phyloP scores from a whole-genome alignment of 1,284 basidiomycete species.

The Rhodotorula sp. region DNA sequence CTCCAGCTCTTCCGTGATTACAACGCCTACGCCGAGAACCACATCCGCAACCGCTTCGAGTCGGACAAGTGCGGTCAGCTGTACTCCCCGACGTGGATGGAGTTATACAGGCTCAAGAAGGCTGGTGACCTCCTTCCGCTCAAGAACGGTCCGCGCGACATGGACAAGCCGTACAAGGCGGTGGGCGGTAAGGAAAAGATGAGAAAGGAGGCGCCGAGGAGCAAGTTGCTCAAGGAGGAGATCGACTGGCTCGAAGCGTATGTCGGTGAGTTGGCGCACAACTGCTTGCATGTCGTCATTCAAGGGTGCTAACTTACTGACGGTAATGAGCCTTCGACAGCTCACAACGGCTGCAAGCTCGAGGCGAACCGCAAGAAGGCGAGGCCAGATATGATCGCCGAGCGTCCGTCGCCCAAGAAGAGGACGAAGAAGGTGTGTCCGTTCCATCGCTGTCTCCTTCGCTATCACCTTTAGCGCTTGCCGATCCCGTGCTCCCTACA shows the following conservation, averaged over 20 bases:
- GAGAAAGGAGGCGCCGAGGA: background rate
- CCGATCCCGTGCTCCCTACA: too few species aligned
- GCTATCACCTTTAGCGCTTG: too few species aligned
- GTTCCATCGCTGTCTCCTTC: background rate
- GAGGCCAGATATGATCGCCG: too few species aligned
- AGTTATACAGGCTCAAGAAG: background rate
- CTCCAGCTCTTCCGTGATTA: constrained; percentile 12
- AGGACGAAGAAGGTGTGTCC: background rate
- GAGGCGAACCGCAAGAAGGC: background rate
- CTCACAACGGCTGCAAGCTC: background rate
- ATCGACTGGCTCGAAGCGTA: background rate
- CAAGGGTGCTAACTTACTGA: too few species aligned
- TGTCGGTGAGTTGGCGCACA: background rate
- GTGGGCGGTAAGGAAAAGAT: constrained; percentile 1
- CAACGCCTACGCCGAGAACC: background rate
- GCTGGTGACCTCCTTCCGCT: constrained; percentile 1
- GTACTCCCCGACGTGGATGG: constrained; percentile 11
- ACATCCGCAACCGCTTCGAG: constrained; percentile 3
- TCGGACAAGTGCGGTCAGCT: background rate
- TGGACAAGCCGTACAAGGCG: background rate
- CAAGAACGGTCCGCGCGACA: background rate
- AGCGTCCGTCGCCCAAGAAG: background rate
- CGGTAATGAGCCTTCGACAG: background rate
- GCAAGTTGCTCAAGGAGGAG: constrained; percentile 3
- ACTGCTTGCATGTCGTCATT: too few species aligned